These are phyloP conservation scores for Lactarius vividus DNA, from an alignment of 768 basidiomycete genomes.

Conservation along the genomic window DNA sequence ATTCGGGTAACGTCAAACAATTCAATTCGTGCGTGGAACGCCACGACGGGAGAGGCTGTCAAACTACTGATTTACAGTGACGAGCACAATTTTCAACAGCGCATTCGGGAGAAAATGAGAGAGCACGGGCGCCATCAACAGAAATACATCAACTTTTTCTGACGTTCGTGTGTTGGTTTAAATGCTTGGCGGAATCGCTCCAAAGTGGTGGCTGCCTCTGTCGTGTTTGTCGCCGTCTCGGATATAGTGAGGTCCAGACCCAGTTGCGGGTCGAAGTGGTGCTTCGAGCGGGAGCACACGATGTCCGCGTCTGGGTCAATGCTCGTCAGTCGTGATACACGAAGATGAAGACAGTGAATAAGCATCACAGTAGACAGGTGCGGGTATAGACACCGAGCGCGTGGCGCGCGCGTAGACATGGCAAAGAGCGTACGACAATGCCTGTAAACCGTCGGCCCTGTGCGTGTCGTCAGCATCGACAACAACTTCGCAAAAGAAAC, in stretches of 20 bases:
- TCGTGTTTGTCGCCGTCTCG: constrained; percentile 42
- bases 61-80: neutral
- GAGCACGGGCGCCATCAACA: constrained; percentile 29
- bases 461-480: constrained; percentile 16
- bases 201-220: constrained; percentile 41
- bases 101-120: neutral
- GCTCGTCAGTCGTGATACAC: neutral
- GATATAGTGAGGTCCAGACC: constrained; percentile 58
- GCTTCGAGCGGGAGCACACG: constrained; percentile 73
- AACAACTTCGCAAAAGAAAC: neutral
- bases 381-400: constrained; percentile 78
- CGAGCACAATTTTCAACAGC: neutral
- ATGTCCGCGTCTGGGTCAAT: constrained; percentile 64
- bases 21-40: no score
- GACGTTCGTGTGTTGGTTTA: constrained; percentile 53
- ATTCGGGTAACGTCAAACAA: neutral
- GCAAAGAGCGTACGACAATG: constrained; percentile 69
- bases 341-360: neutral
- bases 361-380: constrained; percentile 75
- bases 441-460: constrained; percentile 68
- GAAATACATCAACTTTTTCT: constrained; percentile 41
- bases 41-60: neutral
- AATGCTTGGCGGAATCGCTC: constrained; percentile 48
- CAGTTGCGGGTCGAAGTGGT: constrained; percentile 68
- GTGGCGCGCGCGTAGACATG: constrained; percentile 81